Evolutionary conservation across 306 rosid species (phyloP), one percentile per base, ranked within the genome.

Genomic region (Vigna mungo): DNA sequence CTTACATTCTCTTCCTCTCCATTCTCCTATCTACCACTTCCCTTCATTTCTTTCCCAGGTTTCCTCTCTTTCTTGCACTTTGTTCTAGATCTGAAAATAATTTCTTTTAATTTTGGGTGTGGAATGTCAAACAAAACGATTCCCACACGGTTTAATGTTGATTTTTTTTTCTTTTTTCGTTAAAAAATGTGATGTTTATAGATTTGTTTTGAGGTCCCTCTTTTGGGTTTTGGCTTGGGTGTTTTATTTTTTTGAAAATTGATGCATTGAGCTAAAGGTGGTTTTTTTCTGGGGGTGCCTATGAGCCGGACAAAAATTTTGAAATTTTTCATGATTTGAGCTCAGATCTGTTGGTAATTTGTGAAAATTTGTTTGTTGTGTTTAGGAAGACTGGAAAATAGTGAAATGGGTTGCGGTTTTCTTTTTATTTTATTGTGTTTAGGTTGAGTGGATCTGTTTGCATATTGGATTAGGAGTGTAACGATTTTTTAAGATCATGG

Each of bases 261-360:
- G 43, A 37, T 48, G 4, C 6, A 37, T 62, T 74, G 17, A 51
- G 61, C 1, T 15, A 5, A 49, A 51, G n/a, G 9, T 14, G 65
- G 3, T 30, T 71, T 34, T 39, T 71, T 34, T 39, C 9, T 2
- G 4, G 59, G 11, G 32, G 34, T 55, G 48, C 62, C 61, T n/a
- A 9, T 73, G 27, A 72, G 52, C 36, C 16, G n/a, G 69, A 23
- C n/a, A 4, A 20, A 62, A 23, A 15, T 46, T 82, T 47, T 16
- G 71, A 17, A 36, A 2, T 11, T 56, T 61, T 56, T 21, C 13
- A 51, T 73, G 49, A 70, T 72, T 72, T 72, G 16, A 49, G n/a
- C 53, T 54, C 85, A 85, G 92, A 90, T 90, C 88, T 85, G 88
- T 16, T 79, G 66, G 66, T 44, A 43, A 54, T 49, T 51, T 79